A percentile compares a stretch with the other conserved stretches of the same genome.
Evolutionary conservation across 1,284 basidiomycete genomes (phyloP).

Genomic region (Coriolopsis trogii): DNA sequence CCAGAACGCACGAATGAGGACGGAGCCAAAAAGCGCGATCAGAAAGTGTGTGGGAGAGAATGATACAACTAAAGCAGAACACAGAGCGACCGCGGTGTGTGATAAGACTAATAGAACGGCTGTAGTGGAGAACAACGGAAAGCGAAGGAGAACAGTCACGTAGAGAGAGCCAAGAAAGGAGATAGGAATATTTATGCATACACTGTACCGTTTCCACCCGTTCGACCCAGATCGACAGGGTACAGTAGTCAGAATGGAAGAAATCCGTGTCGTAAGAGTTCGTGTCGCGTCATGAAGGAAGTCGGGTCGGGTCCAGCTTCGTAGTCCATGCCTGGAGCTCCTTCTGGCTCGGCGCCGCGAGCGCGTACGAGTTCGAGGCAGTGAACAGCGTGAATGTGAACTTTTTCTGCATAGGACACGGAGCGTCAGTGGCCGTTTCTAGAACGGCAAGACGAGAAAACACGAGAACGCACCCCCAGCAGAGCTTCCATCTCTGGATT

Average conservation of each 20-base stretch:
- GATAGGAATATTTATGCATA: too few species aligned
- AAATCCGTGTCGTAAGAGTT: conserved; percentile 14
- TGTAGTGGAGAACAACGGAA: neutral
- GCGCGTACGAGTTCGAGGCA: conserved; percentile 85
- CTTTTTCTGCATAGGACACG: conserved; percentile 57
- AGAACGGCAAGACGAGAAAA: neutral
- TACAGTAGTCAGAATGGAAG: conserved; percentile 5
- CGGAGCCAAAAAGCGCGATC: conserved; percentile 5
- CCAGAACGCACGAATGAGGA: too few species aligned
- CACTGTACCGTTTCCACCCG: too few species aligned
- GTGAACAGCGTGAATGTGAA: conserved; percentile 90
- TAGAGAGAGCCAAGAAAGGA: neutral
- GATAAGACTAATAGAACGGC: conserved; percentile 7
- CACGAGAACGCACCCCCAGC: conserved; percentile 78
- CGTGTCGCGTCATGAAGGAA: conserved; percentile 27
- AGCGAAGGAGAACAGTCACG: conserved; percentile 1
- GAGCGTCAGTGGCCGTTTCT: neutral
- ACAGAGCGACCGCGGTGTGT: conserved; percentile 14
- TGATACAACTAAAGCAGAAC: conserved; percentile 18
- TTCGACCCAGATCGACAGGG: too few species aligned
- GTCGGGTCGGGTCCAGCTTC: conserved; percentile 78
- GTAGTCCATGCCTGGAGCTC: conserved; percentile 84
- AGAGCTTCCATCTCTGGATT: conserved; percentile 87
- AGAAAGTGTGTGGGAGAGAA: neutral
- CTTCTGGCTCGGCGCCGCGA: conserved; percentile 78